Percentiles rank a stretch among this genome's conserved stretches.
phyloP scores from a whole-genome alignment of 768 basidiomycete species.

The Termitomyces heimii region DNA sequence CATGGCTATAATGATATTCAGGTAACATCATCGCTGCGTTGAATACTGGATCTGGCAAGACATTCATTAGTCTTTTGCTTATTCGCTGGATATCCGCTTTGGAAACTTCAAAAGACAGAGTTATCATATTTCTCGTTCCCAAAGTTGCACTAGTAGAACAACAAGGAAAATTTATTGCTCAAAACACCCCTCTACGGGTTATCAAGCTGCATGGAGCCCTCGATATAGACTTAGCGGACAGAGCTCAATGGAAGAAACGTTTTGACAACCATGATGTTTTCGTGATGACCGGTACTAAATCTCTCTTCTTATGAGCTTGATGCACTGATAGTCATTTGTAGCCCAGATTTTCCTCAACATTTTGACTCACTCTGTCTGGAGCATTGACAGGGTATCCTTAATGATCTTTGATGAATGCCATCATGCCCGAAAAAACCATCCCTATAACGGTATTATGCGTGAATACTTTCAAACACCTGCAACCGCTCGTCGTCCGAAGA shows the following conservation, averaged over 20 bases:
- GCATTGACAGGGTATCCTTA: constrained; percentile 60
- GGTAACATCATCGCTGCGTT: constrained; percentile 71
- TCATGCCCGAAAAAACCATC: constrained; percentile 69
- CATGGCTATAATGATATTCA: constrained; percentile 16
- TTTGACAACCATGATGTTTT: constrained; percentile 66
- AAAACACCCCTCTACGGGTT: constrained; percentile 63
- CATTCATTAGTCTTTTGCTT: constrained; percentile 66
- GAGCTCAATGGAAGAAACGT: constrained; percentile 55
- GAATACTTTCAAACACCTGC: constrained; percentile 49
- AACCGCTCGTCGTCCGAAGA: constrained; percentile 52
- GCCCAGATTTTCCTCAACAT: constrained; percentile 82
- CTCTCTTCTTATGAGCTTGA: neutral
- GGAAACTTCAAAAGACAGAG: constrained; percentile 45
- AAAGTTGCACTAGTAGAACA: constrained; percentile 84
- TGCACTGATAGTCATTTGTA: constrained; percentile 19
- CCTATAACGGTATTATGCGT: constrained; percentile 74
- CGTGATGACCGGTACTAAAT: constrained; percentile 72
- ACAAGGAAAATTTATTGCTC: constrained; percentile 60
- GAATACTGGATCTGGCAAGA: constrained; percentile 76
- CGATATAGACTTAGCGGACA: constrained; percentile 66
- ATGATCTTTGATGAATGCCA: constrained; percentile 82
- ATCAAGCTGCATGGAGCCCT: constrained; percentile 64
- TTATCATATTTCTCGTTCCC: constrained; percentile 78
- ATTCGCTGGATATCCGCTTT: constrained; percentile 69
- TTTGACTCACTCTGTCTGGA: constrained; percentile 79